Evolutionary conservation across 345 rosid genomes (phyloP).

Genomic region (Eucalyptus polyanthemos): DNA sequence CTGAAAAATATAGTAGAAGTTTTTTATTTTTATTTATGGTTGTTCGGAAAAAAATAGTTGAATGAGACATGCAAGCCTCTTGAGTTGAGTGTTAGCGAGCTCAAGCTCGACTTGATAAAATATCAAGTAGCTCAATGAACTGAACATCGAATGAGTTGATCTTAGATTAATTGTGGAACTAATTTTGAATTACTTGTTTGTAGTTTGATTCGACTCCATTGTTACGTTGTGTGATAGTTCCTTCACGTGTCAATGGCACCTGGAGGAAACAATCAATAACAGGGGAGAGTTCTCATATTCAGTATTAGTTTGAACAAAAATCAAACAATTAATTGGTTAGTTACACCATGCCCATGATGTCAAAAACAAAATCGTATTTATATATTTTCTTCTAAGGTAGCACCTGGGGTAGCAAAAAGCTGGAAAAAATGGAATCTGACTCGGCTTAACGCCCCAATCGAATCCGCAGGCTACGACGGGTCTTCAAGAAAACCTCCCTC

Average conservation of each 20-base stretch:
- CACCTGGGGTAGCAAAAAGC: neutral
- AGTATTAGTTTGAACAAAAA: neutral
- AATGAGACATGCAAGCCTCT: neutral
- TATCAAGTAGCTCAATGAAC: neutral
- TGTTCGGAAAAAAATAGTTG: neutral
- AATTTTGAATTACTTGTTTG: neutral
- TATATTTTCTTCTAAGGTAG: neutral
- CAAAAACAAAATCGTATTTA: neutral
- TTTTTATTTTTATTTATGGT: no score
- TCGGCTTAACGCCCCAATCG: neutral
- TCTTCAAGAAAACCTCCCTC: neutral
- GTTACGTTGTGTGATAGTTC: neutral
- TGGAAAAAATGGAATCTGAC: neutral
- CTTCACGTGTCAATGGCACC: neutral
- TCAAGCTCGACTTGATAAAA: neutral
- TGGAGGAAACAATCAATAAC: neutral
- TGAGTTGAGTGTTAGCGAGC: neutral
- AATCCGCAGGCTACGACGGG: neutral
- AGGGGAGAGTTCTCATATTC: neutral
- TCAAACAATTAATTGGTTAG: neutral
- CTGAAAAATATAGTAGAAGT: no score
- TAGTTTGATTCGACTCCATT: neutral
- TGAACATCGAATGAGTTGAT: neutral
- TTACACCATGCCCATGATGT: neutral
- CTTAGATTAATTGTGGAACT: neutral